Conservation (phyloP, 2,329 filamentous ascomycete species). For the Periconia digitata region DNA sequence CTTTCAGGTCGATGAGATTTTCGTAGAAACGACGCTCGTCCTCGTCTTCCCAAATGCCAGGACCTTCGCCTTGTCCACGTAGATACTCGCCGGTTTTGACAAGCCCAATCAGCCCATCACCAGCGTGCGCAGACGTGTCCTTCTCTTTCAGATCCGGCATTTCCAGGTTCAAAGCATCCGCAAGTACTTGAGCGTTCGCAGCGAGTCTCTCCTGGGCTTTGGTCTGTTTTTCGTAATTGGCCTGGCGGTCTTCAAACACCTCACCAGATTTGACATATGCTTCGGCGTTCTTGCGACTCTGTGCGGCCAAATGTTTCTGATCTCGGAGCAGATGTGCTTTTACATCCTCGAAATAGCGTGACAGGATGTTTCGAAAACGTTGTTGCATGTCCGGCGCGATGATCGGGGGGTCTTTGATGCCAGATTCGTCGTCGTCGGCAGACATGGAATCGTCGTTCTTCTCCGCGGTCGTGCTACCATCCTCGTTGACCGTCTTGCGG, state of each 20-base stretch:
- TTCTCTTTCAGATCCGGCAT: conserved; percentile 93
- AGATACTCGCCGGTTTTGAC: conserved; percentile 94
- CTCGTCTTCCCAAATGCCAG: conserved; percentile 98
- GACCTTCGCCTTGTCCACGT: conserved; percentile 82
- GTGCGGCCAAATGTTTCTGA: conserved; percentile 82
- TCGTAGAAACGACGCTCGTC: conserved; percentile 98
- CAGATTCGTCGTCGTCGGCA: conserved; percentile 54
- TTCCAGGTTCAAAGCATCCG: conserved; percentile 82
- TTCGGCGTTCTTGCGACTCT: conserved; percentile 93
- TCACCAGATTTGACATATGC: conserved; percentile 98
- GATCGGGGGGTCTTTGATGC: conserved; percentile 69
- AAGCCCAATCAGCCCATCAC: conserved; percentile 81
- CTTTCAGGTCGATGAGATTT: conserved; percentile 91
- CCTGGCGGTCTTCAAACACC: conserved; percentile 95
- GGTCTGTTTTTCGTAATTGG: conserved; percentile 90
- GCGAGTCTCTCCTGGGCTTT: conserved; percentile 91
- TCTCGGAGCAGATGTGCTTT: conserved; percentile 87
- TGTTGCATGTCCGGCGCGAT: conserved; percentile 76
- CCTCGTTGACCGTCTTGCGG: conserved; percentile 81
- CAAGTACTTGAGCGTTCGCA: conserved; percentile 85
- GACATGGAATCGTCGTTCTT: conserved; percentile 55
- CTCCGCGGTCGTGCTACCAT: conserved; percentile 66
- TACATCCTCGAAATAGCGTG: conserved; percentile 89
- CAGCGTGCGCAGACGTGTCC: conserved; percentile 65
- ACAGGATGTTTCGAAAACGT: conserved; percentile 82